These are phyloP conservation scores for Wickerhamomyces sp. DNA, from an alignment of 1,139 yeast genomes.

Conservation along the genomic window DNA sequence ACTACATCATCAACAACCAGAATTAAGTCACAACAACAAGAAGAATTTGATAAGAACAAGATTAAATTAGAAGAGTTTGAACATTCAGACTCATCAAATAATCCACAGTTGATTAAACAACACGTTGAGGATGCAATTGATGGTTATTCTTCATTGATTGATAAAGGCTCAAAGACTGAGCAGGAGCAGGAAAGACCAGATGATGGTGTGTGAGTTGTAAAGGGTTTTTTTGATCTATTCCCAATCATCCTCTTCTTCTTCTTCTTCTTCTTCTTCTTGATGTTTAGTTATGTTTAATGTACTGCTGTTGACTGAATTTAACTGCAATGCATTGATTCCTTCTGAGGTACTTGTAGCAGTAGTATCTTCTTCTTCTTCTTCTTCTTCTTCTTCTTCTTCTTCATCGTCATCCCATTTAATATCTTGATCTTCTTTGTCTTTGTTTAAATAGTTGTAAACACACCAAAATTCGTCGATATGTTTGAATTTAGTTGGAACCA, in stretches of 20 bases:
- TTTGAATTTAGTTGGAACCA: constrained; percentile 34
- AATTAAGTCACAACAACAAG: background rate
- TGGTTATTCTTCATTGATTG: constrained; percentile 1
- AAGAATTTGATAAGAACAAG: constrained; percentile 1
- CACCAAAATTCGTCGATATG: constrained; percentile 62
- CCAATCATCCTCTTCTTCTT: constrained; percentile 57
- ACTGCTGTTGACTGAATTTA: constrained; percentile 33
- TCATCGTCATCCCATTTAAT: constrained; percentile 49
- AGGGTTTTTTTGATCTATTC: too few relatives aligned
- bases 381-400: constrained; percentile 34
- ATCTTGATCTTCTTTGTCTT: constrained; percentile 40
- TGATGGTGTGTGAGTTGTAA: constrained; percentile 5
- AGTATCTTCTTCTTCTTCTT: constrained; percentile 36
- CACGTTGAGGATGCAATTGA: background rate
- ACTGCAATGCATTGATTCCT: constrained; percentile 24
- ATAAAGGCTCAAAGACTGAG: constrained; percentile 4
- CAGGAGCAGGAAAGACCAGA: constrained; percentile 7
- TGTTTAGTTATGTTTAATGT: constrained; percentile 26
- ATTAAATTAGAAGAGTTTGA: background rate
- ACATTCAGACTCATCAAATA: background rate
- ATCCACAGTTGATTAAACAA: background rate
- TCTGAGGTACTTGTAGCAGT: constrained; percentile 19
- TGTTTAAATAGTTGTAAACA: constrained; percentile 64
- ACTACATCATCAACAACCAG: too few relatives aligned
- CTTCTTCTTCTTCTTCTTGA: constrained; percentile 12